A percentile compares a stretch with the other conserved stretches of the same genome.
Conservation (phyloP, 1,284 basidiomycete genomes). For the Mycena citricolor region DNA sequence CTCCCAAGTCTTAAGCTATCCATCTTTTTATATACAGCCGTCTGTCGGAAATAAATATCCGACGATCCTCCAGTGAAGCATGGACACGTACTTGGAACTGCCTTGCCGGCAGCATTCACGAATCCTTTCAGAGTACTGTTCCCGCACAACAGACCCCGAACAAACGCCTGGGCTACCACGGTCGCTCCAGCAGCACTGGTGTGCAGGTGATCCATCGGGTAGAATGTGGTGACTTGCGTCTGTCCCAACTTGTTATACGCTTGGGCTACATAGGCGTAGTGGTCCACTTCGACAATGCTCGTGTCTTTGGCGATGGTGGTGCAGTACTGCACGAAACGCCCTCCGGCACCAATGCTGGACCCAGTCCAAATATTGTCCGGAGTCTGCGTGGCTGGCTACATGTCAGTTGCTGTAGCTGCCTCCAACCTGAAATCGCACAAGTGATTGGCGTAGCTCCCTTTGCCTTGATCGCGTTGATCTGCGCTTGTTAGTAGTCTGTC, state of each 20-base stretch:
- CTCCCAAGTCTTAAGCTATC: too few species aligned
- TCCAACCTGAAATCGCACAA: slow-evolving; percentile 14
- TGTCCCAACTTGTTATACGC: slow-evolving; percentile 33
- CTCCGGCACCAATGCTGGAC: slow-evolving; percentile 25
- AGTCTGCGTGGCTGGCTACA: slow-evolving; percentile 29
- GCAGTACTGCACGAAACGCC: slow-evolving; percentile 37
- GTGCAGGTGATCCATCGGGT: slow-evolving; percentile 39
- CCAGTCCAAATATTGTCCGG: slow-evolving; percentile 36
- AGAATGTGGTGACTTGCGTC: slow-evolving; percentile 29
- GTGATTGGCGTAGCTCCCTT: slow-evolving; percentile 39
- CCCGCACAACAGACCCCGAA: slow-evolving; percentile 28
- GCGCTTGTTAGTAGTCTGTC: too few species aligned
- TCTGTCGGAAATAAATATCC: too few species aligned
- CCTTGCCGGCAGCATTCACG: slow-evolving; percentile 27
- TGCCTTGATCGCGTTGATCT: slow-evolving; percentile 30
- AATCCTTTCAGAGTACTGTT: slow-evolving; percentile 23
- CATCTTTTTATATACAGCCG: too few species aligned
- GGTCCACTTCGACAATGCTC: slow-evolving; percentile 35
- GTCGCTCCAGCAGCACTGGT: slow-evolving; percentile 33
- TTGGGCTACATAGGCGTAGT: slow-evolving; percentile 32
- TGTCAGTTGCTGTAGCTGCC: neutral
- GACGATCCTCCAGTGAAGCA: too few species aligned
- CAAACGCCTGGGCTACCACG: slow-evolving; percentile 33
- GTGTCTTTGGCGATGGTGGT: slow-evolving; percentile 29
- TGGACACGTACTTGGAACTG: slow-evolving; percentile 26